Base-by-base conservation (phyloP, 176 grass and related monocot genomes). In the Oryza officinalis region DNA sequence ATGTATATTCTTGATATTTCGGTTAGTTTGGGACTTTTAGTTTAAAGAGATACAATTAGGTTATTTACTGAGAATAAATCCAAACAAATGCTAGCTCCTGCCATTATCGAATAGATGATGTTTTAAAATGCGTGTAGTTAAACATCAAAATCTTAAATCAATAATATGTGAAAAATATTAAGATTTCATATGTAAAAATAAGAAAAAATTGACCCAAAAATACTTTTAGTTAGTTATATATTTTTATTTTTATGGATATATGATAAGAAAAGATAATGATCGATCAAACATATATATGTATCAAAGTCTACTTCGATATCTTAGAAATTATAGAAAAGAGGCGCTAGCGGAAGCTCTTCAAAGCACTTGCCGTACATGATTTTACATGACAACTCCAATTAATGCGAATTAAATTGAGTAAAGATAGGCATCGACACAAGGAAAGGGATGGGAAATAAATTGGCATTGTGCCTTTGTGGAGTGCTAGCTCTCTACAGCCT, bases 371-470 rank as follows among this genome's bases (percentile, higher is more conserved):
- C 46, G n/a, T 80, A 47, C 2, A 35, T 14, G 31, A 86, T 57
- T 73, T 78, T 79, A 49, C 63, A 47, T 63, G n/a, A 64, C 65
- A 81, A 13, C 6, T n/a, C 6, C 59, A 66, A 74, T 66, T 54
- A 74, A 86, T 63, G 26, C 4, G 27, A 78, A 33, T 60, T 79
- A 44, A 85, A 85, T 25, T 27, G 63, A 31, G 18, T 26, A 81
- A 25, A 43, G 25, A 75, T 75, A 86, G 44, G 32, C 32, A 75
- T 66, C 15, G 14, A 43, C 70, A 44, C 45, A 81, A 13, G 41
- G 27, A 61, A 61, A 45, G 10, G 25, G 32, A 59, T 81, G 59
- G 67, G 33, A 76, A 61, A 75, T 69, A 67, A 87, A 87, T 60
- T 43, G 15, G 12, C 25, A 77, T 60, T 61, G 20, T 61, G 57